Conservation (phyloP, 768 basidiomycete genomes). For the Boletus pseudopeckii region DNA sequence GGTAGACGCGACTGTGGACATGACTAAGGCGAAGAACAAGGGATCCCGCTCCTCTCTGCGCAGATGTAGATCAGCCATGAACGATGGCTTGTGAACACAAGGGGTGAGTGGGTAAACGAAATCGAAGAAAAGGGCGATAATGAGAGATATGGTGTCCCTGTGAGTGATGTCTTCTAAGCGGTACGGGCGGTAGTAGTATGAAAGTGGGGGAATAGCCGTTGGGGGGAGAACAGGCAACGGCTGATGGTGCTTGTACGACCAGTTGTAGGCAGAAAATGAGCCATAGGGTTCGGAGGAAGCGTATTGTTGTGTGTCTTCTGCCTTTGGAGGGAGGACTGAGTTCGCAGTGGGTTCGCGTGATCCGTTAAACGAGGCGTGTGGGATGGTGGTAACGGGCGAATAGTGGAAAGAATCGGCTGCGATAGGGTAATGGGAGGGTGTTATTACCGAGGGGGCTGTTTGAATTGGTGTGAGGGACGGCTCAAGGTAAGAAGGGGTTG, state of each 20-base stretch:
- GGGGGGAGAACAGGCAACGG: conserved; percentile 45
- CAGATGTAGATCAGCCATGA: conserved; percentile 83
- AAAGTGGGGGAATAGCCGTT: conserved; percentile 52
- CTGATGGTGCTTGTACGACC: conserved; percentile 66
- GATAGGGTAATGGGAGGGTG: conserved; percentile 70
- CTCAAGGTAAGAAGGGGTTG: conserved; percentile 47
- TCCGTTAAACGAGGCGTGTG: conserved; percentile 37
- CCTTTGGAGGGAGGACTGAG: conserved; percentile 37
- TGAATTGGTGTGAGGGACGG: conserved; percentile 43
- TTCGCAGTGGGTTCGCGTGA: conserved; percentile 34
- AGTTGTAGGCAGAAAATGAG: conserved; percentile 64
- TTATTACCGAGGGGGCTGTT: conserved; percentile 38
- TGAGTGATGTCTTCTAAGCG: conserved; percentile 81
- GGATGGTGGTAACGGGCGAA: conserved; percentile 34
- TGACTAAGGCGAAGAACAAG: conserved; percentile 86
- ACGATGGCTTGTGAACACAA: conserved; percentile 86
- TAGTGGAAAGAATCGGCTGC: conserved; percentile 67
- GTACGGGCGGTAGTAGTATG: conserved; percentile 69
- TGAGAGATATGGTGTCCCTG: conserved; percentile 73
- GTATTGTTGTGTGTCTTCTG: conserved; percentile 42
- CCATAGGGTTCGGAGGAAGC: conserved; percentile 53
- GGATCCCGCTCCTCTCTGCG: conserved; percentile 83
- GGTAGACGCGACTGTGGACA: conserved; percentile 85
- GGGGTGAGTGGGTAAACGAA: conserved; percentile 91
- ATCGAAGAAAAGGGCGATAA: conserved; percentile 88